Base-by-base conservation (phyloP, 768 basidiomycete genomes). In the Psilocybe azurescens region DNA sequence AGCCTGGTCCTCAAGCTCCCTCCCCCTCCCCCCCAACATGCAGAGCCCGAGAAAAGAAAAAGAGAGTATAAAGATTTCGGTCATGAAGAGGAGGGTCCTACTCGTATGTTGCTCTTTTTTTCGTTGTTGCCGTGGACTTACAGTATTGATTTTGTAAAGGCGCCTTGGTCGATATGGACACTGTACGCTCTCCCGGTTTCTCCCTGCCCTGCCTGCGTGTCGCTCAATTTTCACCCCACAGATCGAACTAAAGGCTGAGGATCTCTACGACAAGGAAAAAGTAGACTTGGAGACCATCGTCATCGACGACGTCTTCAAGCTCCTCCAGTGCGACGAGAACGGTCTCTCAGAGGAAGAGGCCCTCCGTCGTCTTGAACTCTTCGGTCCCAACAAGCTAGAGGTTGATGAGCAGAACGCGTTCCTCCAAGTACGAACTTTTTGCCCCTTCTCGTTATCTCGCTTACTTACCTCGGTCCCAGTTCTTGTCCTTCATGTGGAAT, bases 401-500 rank as follows among this genome's bases (percentile, higher is more conserved):
- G 80, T 81, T 54, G 93, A 95, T 77, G 94, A 95, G 69, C 93
- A 95, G 74, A 97, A 95, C 62, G 77, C 95, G 3, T 84, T 98
- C 77, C 87, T 98, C 33, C 95, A 95, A 84, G 91, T 89, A 72
- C 18, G 74, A 70, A 29, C 57, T n/a, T 62, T 6, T n/a, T 41
- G 24, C 5, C 48, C 20, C 33, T 24, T 20, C 55, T 58, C 57
- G 20, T 57, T 55, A 32, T 53, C 60, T 11, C 46, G 53, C 20
- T 46, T 58, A 30, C 24, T 14, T 1, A 50, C 36, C 50, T 11
- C 38, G 14, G n/a, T 50, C 28, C 8, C 47, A 93, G 92, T 95
- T 96, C 78, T 79, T 95, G 68, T 89, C 89, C 74, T 99, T 99
- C 86, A 99, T 98, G 97, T 99, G 97, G 97, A 99, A 99, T 80